Base-by-base conservation (phyloP, 148 eudicot genomes). In the Dianthus caryophyllus region DNA sequence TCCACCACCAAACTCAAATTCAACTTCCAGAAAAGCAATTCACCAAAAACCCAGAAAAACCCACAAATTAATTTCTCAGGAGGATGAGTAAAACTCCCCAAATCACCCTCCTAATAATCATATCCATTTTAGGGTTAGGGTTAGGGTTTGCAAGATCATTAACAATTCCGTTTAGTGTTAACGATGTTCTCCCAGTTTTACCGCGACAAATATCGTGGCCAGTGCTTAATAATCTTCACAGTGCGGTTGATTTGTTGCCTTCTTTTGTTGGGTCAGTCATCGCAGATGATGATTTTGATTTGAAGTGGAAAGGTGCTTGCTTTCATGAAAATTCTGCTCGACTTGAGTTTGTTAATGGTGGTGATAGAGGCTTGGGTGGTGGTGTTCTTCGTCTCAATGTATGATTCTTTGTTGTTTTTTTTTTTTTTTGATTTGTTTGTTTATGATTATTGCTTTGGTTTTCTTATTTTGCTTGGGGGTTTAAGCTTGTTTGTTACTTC, bases 141-240 rank as follows among this genome's bases (percentile, higher is more conserved):
- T 81, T 82, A 69, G 77, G 79, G 67, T 80, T 72, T 70, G 92
- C 83, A 24, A 63, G 68, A 33, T 78, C 89, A n/a, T 26, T 94
- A 8, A 90, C 84, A 64, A 76, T 94, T 1, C 98, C 98, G 0
- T 88, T 94, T 69, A 77, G 84, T 61, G 76, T 80, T 9, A 83
- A 84, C 6, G 98, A 94, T 71, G 87, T 94, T 33, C 85, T 94
- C 10, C 98, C 98, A 0, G 90, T 86, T 22, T 77, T 94, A 30
- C 98, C 96, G 1, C 83, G 81, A 9, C 84, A 90, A 78, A 70
- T 94, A 11, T 86, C 97, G n/a, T 90, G 96, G 98, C 97, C 98
- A 4, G 97, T 90, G 16, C 75, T 94, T 22, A 94, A 94, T 76
- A 87, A 81, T 69, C 44, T 94, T 20, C 96, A 90, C 70, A 83